Percentiles rank a stretch among this genome's conserved stretches.
These are phyloP conservation scores for Suillus luteus DNA, from an alignment of 768 basidiomycete genomes.

Conservation along the genomic window DNA sequence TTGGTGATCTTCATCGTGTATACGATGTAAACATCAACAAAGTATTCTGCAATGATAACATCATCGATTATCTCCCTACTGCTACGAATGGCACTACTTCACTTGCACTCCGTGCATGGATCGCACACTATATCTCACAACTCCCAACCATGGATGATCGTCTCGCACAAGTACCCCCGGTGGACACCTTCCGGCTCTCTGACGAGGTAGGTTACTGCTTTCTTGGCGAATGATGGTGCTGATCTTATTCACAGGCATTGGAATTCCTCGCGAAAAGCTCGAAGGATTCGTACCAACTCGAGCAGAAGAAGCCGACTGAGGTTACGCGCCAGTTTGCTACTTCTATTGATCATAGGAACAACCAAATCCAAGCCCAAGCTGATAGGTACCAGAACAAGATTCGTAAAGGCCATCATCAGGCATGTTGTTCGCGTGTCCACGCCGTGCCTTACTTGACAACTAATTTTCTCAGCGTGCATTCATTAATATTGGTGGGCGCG, in stretches of 20 bases:
- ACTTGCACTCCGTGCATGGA: conserved; percentile 35
- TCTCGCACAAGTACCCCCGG: conserved; percentile 24
- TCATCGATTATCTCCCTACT: neutral
- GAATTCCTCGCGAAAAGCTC: conserved; percentile 31
- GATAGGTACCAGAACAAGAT: conserved; percentile 35
- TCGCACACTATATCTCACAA: conserved; percentile 32
- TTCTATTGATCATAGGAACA: conserved; percentile 16
- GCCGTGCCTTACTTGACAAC: neutral
- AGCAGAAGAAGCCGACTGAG: conserved; percentile 28
- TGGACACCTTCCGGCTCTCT: conserved; percentile 29
- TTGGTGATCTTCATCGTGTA: conserved; percentile 4
- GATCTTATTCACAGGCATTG: conserved; percentile 21
- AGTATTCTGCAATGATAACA: conserved; percentile 16
- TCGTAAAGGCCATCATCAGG: conserved; percentile 39
- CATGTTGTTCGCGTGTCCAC: conserved; percentile 20
- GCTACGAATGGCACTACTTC: conserved; percentile 13
- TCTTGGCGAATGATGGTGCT: neutral
- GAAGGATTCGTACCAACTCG: conserved; percentile 27
- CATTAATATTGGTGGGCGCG: conserved; percentile 25
- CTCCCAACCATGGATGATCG: conserved; percentile 22
- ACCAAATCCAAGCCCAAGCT: conserved; percentile 20
- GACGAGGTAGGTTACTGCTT: conserved; percentile 19
- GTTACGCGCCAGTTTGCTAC: conserved; percentile 26
- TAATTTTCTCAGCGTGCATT: conserved; percentile 18
- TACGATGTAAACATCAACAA: conserved; percentile 21